These are phyloP conservation scores for Casaregolazyma lundiana DNA, from an alignment of 1,139 yeast genomes.

Conservation along the genomic window DNA sequence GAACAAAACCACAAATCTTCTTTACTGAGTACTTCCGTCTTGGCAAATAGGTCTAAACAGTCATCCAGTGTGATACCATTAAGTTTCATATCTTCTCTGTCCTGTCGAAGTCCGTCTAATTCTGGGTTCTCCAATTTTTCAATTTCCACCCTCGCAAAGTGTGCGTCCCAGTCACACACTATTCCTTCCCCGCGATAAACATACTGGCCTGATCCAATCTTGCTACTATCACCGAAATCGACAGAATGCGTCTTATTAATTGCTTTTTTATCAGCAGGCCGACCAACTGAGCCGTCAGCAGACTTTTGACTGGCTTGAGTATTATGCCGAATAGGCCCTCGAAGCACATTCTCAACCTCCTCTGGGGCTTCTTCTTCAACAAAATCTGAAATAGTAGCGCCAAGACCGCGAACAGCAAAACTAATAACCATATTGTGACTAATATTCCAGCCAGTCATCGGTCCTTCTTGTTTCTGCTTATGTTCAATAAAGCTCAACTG, in stretches of 20 bases:
- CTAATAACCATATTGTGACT: constrained; percentile 10
- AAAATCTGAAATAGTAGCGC: not conserved
- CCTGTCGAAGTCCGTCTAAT: constrained; percentile 38
- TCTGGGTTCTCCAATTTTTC: constrained; percentile 32
- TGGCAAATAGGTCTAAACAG: constrained; percentile 70
- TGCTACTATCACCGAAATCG: not conserved
- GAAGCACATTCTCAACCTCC: constrained; percentile 2
- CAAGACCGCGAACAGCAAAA: constrained; percentile 4
- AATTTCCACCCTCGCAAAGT: constrained; percentile 42
- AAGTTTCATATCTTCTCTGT: constrained; percentile 38
- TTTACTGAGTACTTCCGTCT: constrained; percentile 80
- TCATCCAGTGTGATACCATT: constrained; percentile 58
- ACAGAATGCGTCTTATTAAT: not conserved
- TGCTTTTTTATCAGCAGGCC: not conserved
- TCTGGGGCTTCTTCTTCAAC: not conserved
- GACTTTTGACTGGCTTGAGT: not conserved
- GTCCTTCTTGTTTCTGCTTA: constrained; percentile 10
- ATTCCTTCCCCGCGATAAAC: constrained; percentile 45
- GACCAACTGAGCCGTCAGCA: not conserved
- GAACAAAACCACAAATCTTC: constrained; percentile 97
- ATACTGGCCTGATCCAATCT: constrained; percentile 16
- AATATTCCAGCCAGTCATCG: constrained; percentile 16
- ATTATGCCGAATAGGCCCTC: not conserved
- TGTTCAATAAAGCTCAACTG: constrained; percentile 12
- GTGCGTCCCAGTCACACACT: constrained; percentile 68